Conservation (phyloP, 352 stramenopile species). For the Phytophthora capsici region DNA sequence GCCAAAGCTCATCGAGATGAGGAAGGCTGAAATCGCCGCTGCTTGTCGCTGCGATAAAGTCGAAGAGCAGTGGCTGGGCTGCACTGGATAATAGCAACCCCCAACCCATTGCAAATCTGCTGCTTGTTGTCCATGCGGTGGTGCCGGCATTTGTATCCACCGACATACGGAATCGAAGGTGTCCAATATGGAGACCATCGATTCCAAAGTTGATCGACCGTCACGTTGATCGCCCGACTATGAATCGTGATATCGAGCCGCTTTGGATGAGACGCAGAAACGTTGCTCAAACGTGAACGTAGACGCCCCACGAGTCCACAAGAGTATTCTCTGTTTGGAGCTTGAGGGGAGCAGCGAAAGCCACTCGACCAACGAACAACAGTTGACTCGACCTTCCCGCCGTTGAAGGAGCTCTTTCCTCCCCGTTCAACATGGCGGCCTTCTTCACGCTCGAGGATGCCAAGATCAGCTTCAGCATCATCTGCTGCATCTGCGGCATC, state of each 20-base stretch:
- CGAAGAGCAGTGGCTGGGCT: slow-evolving; percentile 40
- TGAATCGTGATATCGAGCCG: slow-evolving; percentile 24
- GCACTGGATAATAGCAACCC: slow-evolving; percentile 1
- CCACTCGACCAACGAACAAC: slow-evolving; percentile 16
- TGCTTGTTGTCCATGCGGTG: slow-evolving; percentile 11
- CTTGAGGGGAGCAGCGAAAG: slow-evolving; percentile 9
- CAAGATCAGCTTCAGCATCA: slow-evolving; percentile 66
- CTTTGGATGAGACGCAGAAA: slow-evolving; percentile 9
- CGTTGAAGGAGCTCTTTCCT: not conserved
- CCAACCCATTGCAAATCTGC: slow-evolving; percentile 20
- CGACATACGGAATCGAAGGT: slow-evolving; percentile 22
- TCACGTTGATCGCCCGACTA: slow-evolving; percentile 11
- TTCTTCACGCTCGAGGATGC: slow-evolving; percentile 64
- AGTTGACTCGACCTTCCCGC: slow-evolving; percentile 8
- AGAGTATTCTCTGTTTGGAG: slow-evolving; percentile 35
- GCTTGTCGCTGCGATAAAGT: slow-evolving; percentile 21
- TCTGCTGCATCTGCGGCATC: slow-evolving; percentile 73
- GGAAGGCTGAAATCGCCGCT: slow-evolving; percentile 27
- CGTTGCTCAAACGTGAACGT: slow-evolving; percentile 19
- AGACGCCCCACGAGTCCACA: slow-evolving; percentile 29
- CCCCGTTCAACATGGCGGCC: slow-evolving; percentile 16
- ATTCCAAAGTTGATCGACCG: not conserved
- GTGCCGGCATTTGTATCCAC: slow-evolving; percentile 16
- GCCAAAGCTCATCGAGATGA: slow-evolving; percentile 31
- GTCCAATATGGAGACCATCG: not conserved